Evolutionary conservation across 345 rosid species (phyloP), one percentile per base, ranked within the genome.

Genomic region (Noccaea caerulescens): DNA sequence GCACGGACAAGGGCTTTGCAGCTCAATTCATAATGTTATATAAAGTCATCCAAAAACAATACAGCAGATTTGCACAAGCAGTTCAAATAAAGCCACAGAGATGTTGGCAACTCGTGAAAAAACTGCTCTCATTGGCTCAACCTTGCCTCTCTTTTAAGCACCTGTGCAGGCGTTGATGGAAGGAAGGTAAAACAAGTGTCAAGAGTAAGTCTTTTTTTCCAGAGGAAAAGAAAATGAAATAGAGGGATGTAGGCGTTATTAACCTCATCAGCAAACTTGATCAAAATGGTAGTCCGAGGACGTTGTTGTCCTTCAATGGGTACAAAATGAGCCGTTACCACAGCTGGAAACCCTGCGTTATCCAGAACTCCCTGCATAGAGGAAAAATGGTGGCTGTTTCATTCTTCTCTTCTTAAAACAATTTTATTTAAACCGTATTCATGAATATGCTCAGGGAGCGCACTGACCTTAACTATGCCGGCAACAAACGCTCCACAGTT

Each of bases 401-500:
- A 62, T 30, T 75, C 45, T 38, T 32, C 49, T n/a, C n/a, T 59
- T 51, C 8, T 36, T 33, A n/a, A 10, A 59, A 25, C 20, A 56
- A 20, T 37, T 9, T 9, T 7, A 10, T 10, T 0, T 23, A 23
- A 33, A 66, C 6, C 20, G 1, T 74, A 7, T 42, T 34, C 56
- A 54, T 38, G 44, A 43, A 44, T 16, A 54, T 53, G 67, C 33
- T 14, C 44, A 46, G 30, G 30, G 58, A 3, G 9, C 33, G 30
- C 58, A 57, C 80, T 81, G 72, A 94, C 99, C 87, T 86, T 86
- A 1, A 94, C 98, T 72, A 94, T 89, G 73, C 99, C 98, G 71
- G 99, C 99, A 73, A 89, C 98, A 85, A 92, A 94, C 14, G 99
- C 99, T n/a, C 98, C 98, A 10, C 98, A 94, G 78, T 94, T 94